A percentile compares a stretch with the other conserved stretches of the same genome.
phyloP scores from a whole-genome alignment of 139 green algal genomes.

The Chlorella sp. region DNA sequence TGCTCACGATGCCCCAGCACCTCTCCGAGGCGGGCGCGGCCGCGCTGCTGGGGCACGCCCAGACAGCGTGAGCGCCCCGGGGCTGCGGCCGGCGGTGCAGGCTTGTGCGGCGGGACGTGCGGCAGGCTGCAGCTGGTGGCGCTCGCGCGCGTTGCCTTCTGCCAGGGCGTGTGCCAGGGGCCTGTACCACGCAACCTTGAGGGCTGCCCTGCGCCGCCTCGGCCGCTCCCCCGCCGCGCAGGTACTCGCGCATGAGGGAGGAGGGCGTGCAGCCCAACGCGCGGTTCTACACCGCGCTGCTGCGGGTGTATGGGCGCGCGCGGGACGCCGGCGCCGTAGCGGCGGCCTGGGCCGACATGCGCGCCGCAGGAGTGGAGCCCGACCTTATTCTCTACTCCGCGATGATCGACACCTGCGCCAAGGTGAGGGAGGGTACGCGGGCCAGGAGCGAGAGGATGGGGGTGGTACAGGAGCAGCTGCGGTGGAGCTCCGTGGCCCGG shows the following conservation, averaged over 20 bases:
- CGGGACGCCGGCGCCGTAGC: background rate
- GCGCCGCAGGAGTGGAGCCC: background rate
- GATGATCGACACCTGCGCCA: conserved; percentile 37
- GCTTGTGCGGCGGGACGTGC: no score
- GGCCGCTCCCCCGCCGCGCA: no score
- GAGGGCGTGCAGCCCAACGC: conserved; percentile 28
- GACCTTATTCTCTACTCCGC: conserved; percentile 27
- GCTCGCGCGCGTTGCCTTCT: no score
- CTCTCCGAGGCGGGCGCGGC: background rate
- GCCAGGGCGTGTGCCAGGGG: no score
- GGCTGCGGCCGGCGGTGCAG: no score
- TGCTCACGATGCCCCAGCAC: conserved; percentile 19
- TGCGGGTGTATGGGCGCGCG: conserved; percentile 14
- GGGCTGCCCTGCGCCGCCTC: no score
- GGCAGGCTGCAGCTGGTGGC: no score
- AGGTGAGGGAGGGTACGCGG: conserved; percentile 6
- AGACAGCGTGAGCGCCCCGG: no score
- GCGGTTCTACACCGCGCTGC: conserved; percentile 23
- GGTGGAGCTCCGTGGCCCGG: no score
- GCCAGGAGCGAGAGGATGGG: no score
- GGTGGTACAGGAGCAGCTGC: no score
- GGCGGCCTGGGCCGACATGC: conserved; percentile 20
- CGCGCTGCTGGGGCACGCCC: conserved; percentile 7
- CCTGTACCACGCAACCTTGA: no score
- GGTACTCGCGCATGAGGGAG: conserved; percentile 22